Evolutionary conservation across 2,329 filamentous ascomycete species (phyloP).

Genomic region (Aspergillus floridensis): DNA sequence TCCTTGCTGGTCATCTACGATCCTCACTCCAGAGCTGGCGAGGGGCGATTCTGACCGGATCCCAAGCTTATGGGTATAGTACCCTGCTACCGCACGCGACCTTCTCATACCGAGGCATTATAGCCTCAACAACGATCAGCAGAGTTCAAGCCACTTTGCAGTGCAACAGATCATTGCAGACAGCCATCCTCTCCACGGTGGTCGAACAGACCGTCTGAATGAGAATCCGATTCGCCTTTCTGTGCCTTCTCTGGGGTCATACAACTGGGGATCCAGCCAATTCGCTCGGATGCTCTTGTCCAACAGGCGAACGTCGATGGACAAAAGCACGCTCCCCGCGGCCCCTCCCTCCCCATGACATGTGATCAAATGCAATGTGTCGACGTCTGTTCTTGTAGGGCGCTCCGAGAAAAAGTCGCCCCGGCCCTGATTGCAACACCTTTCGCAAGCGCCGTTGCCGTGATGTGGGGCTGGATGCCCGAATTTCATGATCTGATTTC

Average conservation of each 20-base stretch:
- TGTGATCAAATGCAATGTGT: not conserved
- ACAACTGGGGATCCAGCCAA: not conserved
- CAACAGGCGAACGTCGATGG: not conserved
- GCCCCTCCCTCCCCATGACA: not conserved
- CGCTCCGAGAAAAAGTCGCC: not conserved
- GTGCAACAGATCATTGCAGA: not conserved
- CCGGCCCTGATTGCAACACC: constrained; percentile 2
- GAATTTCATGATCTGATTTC: not conserved
- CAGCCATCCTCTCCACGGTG: not conserved
- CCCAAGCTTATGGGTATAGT: not conserved
- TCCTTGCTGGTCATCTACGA: not conserved
- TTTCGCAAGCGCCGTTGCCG: constrained; percentile 2
- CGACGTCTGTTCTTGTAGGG: not conserved
- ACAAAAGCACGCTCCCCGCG: not conserved
- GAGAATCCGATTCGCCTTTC: not conserved
- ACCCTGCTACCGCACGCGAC: not conserved
- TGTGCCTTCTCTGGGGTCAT: not conserved
- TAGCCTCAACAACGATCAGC: not conserved
- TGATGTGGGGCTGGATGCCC: not conserved
- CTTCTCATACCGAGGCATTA: not conserved
- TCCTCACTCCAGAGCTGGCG: not conserved
- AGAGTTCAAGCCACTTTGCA: not conserved
- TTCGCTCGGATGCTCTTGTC: not conserved
- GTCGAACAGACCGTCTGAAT: not conserved
- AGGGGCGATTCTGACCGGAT: not conserved